Evolutionary conservation across 169 alveolate species (phyloP).

Genomic region (Plasmodium ovale): DNA sequence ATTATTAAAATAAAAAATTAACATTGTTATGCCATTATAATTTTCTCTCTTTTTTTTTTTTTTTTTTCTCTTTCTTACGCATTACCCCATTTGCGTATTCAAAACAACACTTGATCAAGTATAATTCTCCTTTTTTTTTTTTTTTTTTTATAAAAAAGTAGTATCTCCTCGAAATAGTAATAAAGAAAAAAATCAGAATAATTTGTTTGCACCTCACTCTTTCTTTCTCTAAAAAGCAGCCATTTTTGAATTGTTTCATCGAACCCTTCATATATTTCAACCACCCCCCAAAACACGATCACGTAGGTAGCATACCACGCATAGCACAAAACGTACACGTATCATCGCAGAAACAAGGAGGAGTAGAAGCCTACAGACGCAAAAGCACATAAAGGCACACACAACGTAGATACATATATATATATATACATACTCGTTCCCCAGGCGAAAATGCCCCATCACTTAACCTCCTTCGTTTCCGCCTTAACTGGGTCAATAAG

Average conservation of each 20-base stretch:
- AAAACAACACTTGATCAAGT: background rate
- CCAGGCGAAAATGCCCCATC: constrained; percentile 49
- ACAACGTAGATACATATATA: constrained; percentile 6
- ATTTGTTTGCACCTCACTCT: background rate
- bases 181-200: background rate
- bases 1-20: no score
- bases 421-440: background rate
- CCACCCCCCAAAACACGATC: no score
- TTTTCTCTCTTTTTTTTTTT: no score
- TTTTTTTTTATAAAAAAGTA: background rate
- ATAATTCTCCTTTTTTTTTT: background rate
- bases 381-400: no score
- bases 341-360: no score
- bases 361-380: no score
- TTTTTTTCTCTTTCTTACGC: background rate
- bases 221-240: background rate
- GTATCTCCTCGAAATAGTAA: background rate
- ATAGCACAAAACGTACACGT: no score
- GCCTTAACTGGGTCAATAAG: constrained; percentile 73
- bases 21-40: background rate
- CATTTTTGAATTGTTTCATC: background rate
- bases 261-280: background rate
- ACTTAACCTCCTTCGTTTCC: constrained; percentile 70
- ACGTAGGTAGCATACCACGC: no score
- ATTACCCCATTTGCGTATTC: background rate